Evolutionary conservation across 1,284 basidiomycete genomes (phyloP).

Genomic region (Pascua guehoae): DNA sequence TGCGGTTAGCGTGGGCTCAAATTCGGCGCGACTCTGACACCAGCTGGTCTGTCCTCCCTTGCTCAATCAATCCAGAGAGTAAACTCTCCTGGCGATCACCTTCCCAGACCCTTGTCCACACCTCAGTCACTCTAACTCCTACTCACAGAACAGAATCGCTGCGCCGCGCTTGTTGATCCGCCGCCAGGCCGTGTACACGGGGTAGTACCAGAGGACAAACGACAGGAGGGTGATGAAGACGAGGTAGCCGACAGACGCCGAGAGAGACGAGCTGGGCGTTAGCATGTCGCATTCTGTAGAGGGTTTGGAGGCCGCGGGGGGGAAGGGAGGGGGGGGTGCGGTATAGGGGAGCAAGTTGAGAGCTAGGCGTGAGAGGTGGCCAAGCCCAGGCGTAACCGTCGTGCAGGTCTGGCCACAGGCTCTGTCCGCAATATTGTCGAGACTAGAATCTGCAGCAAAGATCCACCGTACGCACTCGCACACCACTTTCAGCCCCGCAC

Average conservation of each 20-base stretch:
- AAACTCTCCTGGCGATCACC: background rate
- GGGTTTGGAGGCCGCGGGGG: slow-evolving; percentile 1
- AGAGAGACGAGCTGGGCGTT: slow-evolving; percentile 21
- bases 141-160: slow-evolving; percentile 51
- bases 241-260: slow-evolving; percentile 57
- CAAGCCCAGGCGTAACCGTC: too few relatives aligned
- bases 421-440: too few relatives aligned
- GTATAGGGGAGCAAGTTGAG: too few relatives aligned
- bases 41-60: background rate
- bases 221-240: slow-evolving; percentile 74
- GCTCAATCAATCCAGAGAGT: too few relatives aligned
- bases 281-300: too few relatives aligned
- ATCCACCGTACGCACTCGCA: too few relatives aligned
- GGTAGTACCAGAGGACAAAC: slow-evolving; percentile 90
- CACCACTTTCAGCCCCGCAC: too few relatives aligned
- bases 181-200: slow-evolving; percentile 95
- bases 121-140: background rate
- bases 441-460: too few relatives aligned
- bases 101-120: background rate
- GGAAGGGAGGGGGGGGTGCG: background rate
- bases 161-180: slow-evolving; percentile 60
- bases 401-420: too few relatives aligned
- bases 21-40: background rate
- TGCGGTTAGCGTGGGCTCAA: slow-evolving; percentile 41
- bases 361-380: too few relatives aligned